phyloP scores from a whole-genome alignment of 1,284 basidiomycete genomes.

The Sphagnurus paluster region DNA sequence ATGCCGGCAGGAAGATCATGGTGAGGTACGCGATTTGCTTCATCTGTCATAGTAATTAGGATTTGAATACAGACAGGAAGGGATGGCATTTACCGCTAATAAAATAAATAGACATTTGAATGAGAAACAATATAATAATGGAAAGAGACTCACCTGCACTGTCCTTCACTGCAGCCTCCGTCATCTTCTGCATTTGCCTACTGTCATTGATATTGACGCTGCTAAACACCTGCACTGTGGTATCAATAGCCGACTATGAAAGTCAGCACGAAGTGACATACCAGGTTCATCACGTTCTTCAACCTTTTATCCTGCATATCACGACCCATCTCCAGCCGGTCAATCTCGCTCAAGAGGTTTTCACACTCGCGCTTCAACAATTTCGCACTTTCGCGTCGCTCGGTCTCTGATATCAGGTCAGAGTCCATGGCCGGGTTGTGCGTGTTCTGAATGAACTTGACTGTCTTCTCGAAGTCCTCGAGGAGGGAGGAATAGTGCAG shows the following conservation, averaged over 20 bases:
- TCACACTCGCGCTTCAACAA: constrained; percentile 26
- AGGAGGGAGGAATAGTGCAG: constrained; percentile 46
- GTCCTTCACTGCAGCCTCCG: constrained; percentile 39
- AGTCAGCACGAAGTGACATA: constrained; percentile 21
- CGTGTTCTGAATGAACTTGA: constrained; percentile 39
- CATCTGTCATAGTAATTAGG: constrained; percentile 32
- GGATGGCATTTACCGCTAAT: constrained; percentile 20
- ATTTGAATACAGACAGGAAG: neutral
- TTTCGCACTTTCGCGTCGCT: constrained; percentile 22
- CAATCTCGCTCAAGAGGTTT: constrained; percentile 39
- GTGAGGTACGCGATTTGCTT: constrained; percentile 51
- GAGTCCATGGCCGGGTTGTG: constrained; percentile 38
- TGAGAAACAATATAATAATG: neutral
- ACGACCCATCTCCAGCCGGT: constrained; percentile 37
- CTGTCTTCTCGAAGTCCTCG: constrained; percentile 43
- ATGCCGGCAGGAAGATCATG: constrained; percentile 53
- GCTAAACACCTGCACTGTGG: constrained; percentile 38
- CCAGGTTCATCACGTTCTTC: constrained; percentile 50
- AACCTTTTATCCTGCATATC: constrained; percentile 43
- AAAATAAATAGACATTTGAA: neutral
- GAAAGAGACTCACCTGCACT: constrained; percentile 27
- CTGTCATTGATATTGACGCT: constrained; percentile 47
- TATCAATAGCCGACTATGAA: neutral
- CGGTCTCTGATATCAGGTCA: constrained; percentile 13
- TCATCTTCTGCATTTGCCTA: constrained; percentile 36